phyloP scores from a whole-genome alignment of 2,329 filamentous ascomycete genomes.

The Hirsutella minnesotensis region DNA sequence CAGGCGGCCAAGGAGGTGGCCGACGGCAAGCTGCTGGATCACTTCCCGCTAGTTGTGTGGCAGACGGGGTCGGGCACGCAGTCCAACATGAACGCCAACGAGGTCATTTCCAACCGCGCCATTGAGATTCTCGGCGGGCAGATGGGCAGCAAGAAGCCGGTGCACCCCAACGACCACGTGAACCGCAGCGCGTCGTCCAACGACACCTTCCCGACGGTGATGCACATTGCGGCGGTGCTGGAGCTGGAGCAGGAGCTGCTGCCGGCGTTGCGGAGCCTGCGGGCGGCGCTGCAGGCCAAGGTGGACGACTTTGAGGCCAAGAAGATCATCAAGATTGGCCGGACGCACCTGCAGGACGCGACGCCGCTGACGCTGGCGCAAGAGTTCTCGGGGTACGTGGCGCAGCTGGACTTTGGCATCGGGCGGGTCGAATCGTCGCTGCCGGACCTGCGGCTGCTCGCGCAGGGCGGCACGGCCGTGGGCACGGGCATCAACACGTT shows the following conservation, averaged over 20 bases:
- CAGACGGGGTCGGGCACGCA: constrained; percentile 97
- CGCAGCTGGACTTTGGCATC: constrained; percentile 84
- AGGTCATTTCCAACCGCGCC: constrained; percentile 97
- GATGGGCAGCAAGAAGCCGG: constrained; percentile 95
- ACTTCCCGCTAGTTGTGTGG: constrained; percentile 98
- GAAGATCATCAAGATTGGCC: constrained; percentile 97
- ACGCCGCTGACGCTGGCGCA: constrained; percentile 91
- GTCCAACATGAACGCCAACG: constrained; percentile 99
- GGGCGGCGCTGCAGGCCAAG: constrained; percentile 77
- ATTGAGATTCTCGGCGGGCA: constrained; percentile 92
- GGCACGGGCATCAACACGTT: constrained; percentile 97
- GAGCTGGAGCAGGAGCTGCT: constrained; percentile 81
- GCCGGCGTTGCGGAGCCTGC: constrained; percentile 70
- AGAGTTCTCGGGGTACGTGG: constrained; percentile 95
- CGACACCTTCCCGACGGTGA: constrained; percentile 98
- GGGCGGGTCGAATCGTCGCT: constrained; percentile 74
- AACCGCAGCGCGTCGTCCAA: constrained; percentile 99
- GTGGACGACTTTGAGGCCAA: constrained; percentile 71
- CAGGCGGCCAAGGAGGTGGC: constrained; percentile 90
- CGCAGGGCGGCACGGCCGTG: constrained; percentile 92
- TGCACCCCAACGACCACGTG: constrained; percentile 98
- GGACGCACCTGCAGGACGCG: constrained; percentile 94
- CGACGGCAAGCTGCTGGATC: constrained; percentile 83
- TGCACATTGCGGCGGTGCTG: constrained; percentile 96
- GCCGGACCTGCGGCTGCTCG: constrained; percentile 74